Conservation (phyloP, 768 basidiomycete species). For the Lactarius indigo region DNA sequence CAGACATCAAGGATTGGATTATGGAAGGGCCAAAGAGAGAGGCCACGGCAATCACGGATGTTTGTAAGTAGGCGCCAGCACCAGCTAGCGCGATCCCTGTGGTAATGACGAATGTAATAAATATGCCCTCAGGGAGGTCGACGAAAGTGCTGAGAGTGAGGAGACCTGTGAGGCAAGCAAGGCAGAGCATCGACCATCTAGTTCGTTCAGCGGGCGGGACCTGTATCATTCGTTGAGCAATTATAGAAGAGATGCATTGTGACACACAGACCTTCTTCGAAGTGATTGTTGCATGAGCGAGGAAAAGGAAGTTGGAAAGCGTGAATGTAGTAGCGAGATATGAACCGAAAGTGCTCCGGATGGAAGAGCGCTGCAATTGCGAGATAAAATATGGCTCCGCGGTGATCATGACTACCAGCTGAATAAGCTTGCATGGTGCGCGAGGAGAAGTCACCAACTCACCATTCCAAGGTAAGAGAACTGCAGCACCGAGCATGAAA, state of each 20-base stretch:
- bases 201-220: conserved; percentile 57
- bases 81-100: conserved; percentile 57
- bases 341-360: conserved; percentile 47
- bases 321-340: conserved; percentile 50
- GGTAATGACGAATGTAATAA: conserved; percentile 63
- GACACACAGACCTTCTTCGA: conserved; percentile 49
- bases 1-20: conserved; percentile 75
- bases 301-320: conserved; percentile 59
- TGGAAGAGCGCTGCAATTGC: conserved; percentile 55
- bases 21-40: conserved; percentile 72
- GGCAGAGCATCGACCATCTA: conserved; percentile 46
- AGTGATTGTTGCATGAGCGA: conserved; percentile 70
- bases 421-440: conserved; percentile 2
- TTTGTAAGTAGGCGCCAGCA: conserved; percentile 72
- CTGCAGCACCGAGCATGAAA: conserved; percentile 73
- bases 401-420: conserved; percentile 74
- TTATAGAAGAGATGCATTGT: background rate
- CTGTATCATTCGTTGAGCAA: conserved; percentile 35
- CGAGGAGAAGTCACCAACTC: conserved; percentile 26
- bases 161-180: conserved; percentile 52
- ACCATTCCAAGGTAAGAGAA: conserved; percentile 92
- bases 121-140: conserved; percentile 47
- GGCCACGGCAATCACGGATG: conserved; percentile 74
- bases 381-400: conserved; percentile 79
- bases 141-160: conserved; percentile 67